Evolutionary conservation across 257 asterid species (phyloP).

Genomic region (Solanum chilense): DNA sequence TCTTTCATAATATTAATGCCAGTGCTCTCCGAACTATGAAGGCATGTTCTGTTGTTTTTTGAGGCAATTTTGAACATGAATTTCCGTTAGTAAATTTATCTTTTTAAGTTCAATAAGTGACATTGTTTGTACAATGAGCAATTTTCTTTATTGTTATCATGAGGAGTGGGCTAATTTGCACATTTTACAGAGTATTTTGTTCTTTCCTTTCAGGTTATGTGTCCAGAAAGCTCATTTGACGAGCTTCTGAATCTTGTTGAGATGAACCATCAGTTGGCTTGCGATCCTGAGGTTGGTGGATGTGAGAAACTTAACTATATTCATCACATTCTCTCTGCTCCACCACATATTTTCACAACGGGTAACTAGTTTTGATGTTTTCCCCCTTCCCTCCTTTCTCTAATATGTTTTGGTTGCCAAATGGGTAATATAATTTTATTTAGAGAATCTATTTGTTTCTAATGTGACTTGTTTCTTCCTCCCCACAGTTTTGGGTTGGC

Average conservation of each 20-base stretch:
- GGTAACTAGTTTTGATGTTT: constrained; percentile 28
- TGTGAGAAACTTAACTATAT: constrained; percentile 81
- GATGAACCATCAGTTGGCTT: constrained; percentile 90
- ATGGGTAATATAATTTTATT: not conserved
- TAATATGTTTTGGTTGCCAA: not conserved
- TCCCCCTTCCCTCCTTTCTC: not conserved
- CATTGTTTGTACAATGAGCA: constrained; percentile 1
- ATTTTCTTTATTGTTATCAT: not conserved
- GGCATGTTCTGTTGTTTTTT: constrained; percentile 26
- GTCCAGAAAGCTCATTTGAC: constrained; percentile 75
- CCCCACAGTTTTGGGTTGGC: constrained; percentile 85
- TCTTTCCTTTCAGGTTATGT: constrained; percentile 51
- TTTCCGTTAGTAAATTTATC: not conserved
- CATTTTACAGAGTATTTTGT: not conserved
- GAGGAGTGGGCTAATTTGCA: not conserved
- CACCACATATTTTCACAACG: constrained; percentile 82
- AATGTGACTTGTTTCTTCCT: constrained; percentile 2
- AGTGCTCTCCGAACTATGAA: constrained; percentile 89
- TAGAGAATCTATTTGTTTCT: not conserved
- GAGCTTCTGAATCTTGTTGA: constrained; percentile 80
- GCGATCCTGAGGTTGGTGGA: constrained; percentile 85
- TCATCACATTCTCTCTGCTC: constrained; percentile 66
- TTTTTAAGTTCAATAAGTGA: not conserved
- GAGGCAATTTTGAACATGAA: not conserved
- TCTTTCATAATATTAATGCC: constrained; percentile 85